Conservation (phyloP, 306 rosid species). For the Prunus davidiana region DNA sequence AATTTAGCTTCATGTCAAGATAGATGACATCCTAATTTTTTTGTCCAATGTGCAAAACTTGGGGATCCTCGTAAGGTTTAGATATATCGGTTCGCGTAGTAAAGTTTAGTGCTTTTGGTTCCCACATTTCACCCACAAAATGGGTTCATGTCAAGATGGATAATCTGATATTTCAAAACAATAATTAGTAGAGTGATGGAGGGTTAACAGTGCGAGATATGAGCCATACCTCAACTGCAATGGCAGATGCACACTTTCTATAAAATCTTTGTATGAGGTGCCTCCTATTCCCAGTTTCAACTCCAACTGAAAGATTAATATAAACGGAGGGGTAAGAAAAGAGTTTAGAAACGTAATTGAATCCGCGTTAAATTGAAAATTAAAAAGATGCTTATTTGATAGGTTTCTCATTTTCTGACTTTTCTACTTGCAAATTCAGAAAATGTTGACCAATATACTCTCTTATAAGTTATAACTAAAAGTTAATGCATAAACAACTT, state of each 20-base stretch:
- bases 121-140: neutral
- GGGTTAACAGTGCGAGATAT: slow-evolving; percentile 8
- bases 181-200: neutral
- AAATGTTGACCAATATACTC: neutral
- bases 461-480: neutral
- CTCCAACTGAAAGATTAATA: slow-evolving; percentile 66
- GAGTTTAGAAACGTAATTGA: slow-evolving; percentile 13
- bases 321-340: neutral
- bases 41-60: neutral
- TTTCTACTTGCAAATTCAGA: neutral
- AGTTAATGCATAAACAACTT: slow-evolving; percentile 34
- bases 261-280: slow-evolving; percentile 90
- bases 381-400: neutral
- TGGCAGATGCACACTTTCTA: slow-evolving; percentile 71
- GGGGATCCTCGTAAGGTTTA: neutral
- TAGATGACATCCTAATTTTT: neutral
- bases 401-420: neutral
- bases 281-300: slow-evolving; percentile 94
- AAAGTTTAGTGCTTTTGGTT: neutral
- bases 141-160: neutral
- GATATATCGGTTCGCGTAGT: neutral
- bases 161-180: neutral
- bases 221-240: slow-evolving; percentile 86
- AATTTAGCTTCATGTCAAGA: slow-evolving; percentile 10
- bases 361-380: neutral